Evolutionary conservation across 2,329 filamentous ascomycete genomes (phyloP), one percentile per base, ranked within the genome.

Genomic region (Arachnomyces sp.): DNA sequence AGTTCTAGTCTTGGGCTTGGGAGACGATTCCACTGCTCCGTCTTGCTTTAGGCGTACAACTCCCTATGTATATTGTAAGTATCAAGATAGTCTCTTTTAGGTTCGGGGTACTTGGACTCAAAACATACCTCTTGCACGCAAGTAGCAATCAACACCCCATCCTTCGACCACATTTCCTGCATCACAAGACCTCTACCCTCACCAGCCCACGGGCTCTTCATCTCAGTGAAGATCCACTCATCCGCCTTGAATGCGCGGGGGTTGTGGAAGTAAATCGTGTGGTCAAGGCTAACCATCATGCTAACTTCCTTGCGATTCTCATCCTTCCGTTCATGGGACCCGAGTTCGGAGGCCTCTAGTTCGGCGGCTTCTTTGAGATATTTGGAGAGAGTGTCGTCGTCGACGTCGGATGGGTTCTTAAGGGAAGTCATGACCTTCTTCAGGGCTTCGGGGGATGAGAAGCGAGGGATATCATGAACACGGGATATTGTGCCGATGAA

Each of bases 401-500:
- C 66, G 18, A 67, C 56, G 36, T 67, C 64, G 3, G 62, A 64
- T 2, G 65, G 64, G 44, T 66, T 66, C 49, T 63, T 61, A 30
- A 70, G 56, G 7, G 54, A 54, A 5, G 60, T 57, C 16, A 70
- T 43, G 0, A 59, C 53, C 46, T 57, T 51, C 49, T 67, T 52
- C 16, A 70, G 56, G 37, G 65, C 63, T 3, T 50, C 64, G 2
- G 71, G 70, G 9, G 67, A 73, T 1, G 74, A 77, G 58, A 84
- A 86, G 11, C 84, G 74, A 75, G 84, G 89, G 28, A 95, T 72
- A 42, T 78, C 74, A 62, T 95, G 89, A 40, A 89, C 81, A 14
- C 86, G 78, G 18, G 81, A 72, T 6, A 95, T 78, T 2, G 89
- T 95, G 30, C 85, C 89, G 60, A 96, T 89, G 65, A 98, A 96